A percentile compares a stretch with the other conserved stretches of the same genome.
These are phyloP conservation scores for Aspergillus coremiiformis DNA, from an alignment of 495 filamentous ascomycete genomes.

Conservation along the genomic window DNA sequence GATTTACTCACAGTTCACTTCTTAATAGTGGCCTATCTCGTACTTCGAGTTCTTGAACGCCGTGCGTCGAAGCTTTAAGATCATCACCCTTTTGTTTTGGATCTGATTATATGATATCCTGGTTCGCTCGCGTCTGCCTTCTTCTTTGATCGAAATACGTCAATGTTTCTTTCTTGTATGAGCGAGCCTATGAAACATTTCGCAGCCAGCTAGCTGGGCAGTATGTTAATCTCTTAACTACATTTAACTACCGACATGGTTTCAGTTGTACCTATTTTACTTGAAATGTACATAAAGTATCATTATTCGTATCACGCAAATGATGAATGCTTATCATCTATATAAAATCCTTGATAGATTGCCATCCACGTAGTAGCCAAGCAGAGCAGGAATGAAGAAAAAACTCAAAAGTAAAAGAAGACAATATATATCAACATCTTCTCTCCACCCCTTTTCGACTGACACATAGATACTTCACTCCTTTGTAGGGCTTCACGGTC, in stretches of 20 bases:
- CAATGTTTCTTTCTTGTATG: neutral
- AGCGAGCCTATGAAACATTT: neutral
- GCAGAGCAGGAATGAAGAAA: neutral
- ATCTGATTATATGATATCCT: neutral
- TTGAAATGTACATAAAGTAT: neutral
- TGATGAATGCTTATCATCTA: conserved; percentile 1
- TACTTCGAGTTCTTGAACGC: conserved; percentile 26
- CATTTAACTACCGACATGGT: neutral
- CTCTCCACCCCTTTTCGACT: conserved; percentile 78
- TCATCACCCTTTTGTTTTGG: neutral
- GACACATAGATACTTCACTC: conserved; percentile 92
- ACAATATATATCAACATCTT: conserved; percentile 25
- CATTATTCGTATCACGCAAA: conserved; percentile 10
- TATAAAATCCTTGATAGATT: neutral
- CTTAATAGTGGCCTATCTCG: conserved; percentile 30
- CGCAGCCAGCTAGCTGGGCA: neutral
- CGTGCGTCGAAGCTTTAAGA: conserved; percentile 27
- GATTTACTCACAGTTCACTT: conserved; percentile 11
- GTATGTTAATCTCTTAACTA: neutral
- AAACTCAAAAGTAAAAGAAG: neutral
- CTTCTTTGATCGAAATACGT: neutral
- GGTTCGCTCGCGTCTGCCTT: neutral
- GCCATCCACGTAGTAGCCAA: neutral
- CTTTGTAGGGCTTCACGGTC: conserved; percentile 90
- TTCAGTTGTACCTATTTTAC: neutral